Base-by-base conservation (phyloP, 805 yeast species). In the Pichia occidentalis region DNA sequence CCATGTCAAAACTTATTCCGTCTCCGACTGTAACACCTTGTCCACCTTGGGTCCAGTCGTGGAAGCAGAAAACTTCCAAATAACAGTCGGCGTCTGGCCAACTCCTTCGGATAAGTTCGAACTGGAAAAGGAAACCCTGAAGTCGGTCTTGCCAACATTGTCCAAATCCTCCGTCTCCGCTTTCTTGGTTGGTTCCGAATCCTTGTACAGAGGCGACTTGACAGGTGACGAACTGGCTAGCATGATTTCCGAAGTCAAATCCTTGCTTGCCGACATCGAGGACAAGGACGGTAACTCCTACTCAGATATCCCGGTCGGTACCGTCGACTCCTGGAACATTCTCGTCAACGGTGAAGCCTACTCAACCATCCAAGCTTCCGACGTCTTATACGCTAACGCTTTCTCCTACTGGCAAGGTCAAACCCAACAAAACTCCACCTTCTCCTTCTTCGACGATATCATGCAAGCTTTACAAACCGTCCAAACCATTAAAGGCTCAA, bases 321-420 rank as follows among this genome's bases (percentile, higher is more conserved):
- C 88, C 41, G 97, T 86, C 48, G 97, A 90, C 65, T 87, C 97
- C 2, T 90, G 97, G 97, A 85, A 90, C 63, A 71, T 84, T 46
- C 62, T 85, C 46, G 95, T 87, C 49, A 95, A 85, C 54, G 92
- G 82, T 54, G 76, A 70, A 50, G 69, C 80, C 48, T 52, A 64
- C 36, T 75, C 81, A 19, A 95, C 83, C 40, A 79, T 90, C 57
- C 53, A 75, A 60, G 88, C 86, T 36, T 69, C 94, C 33, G 97
- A 90, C 61, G 69, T 85, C 53, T 77, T 87, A 45, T 83, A 80
- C 61, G 95, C 95, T 56, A 90, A 90, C 60, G 97, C 96, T 35
- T 90, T 90, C 75, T 85, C 97, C 7, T 90, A 88, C 80, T 90
- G 97, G 97, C 97, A 90, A 70, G 97, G 97, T 30, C 97, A 87